phyloP scores from a whole-genome alignment of 75 land plant species.

The Cupressus sempervirens region DNA sequence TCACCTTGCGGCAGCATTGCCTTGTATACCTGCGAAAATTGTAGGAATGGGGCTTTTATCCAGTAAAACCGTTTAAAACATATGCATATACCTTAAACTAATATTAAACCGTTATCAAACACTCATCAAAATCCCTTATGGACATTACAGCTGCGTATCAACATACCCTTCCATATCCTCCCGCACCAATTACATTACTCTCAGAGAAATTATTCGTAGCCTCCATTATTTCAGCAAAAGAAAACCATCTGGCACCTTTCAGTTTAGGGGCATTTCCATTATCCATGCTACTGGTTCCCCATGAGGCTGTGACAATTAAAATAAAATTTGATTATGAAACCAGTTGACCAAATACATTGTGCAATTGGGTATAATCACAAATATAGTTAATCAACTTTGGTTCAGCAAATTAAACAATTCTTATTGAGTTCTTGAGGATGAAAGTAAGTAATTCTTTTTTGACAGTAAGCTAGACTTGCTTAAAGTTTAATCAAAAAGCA shows the following conservation, averaged over 20 bases:
- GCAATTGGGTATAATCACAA: neutral
- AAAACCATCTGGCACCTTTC: constrained; percentile 42
- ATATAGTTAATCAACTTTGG: no score
- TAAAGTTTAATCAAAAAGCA: neutral
- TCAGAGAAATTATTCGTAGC: constrained; percentile 35
- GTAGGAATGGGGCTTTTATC: neutral
- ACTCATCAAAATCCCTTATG: neutral
- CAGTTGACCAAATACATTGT: neutral
- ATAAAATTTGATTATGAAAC: neutral
- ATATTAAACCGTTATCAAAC: neutral
- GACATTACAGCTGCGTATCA: neutral
- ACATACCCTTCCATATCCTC: constrained; percentile 51
- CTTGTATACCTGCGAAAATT: constrained; percentile 20
- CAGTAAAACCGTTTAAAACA: neutral
- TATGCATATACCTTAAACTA: neutral
- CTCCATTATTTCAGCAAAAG: constrained; percentile 32
- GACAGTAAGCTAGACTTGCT: neutral
- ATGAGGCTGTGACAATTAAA: constrained; percentile 40
- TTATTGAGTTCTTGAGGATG: neutral
- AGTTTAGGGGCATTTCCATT: constrained; percentile 18
- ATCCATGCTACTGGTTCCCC: constrained; percentile 27
- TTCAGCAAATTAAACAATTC: neutral
- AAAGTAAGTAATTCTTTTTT: neutral
- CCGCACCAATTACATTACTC: constrained; percentile 37
- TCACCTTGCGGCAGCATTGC: no score